Conservation (phyloP, 768 basidiomycete species). For the Paxillus involutus region DNA sequence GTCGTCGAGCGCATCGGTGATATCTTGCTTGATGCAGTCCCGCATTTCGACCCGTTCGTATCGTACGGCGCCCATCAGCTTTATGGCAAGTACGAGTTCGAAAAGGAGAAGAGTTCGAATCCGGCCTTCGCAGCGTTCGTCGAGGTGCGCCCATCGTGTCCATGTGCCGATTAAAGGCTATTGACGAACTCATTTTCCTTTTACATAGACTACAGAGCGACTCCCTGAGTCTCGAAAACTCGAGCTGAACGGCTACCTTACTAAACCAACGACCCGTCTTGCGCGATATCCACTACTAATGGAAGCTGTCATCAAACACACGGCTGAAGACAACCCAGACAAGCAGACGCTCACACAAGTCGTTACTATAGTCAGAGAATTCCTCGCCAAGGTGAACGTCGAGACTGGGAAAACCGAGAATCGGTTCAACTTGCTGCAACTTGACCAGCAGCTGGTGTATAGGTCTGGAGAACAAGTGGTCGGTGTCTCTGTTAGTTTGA, state of each 20-base stretch:
- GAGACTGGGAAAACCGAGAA: conserved; percentile 97
- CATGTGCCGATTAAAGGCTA: background rate
- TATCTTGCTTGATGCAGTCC: conserved; percentile 82
- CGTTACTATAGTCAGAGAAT: conserved; percentile 73
- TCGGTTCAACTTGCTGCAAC: conserved; percentile 90
- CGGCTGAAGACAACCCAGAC: conserved; percentile 87
- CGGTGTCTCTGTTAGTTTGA: conserved; percentile 30
- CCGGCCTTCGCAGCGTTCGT: conserved; percentile 93
- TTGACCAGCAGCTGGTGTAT: conserved; percentile 90
- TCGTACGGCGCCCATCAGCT: conserved; percentile 95
- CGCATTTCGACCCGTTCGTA: conserved; percentile 90
- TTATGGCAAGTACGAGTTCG: conserved; percentile 98
- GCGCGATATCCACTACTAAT: conserved; percentile 95
- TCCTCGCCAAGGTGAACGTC: conserved; percentile 84
- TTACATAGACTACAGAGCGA: conserved; percentile 79
- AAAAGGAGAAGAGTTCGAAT: conserved; percentile 96
- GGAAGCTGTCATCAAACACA: conserved; percentile 90
- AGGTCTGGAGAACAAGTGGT: conserved; percentile 90
- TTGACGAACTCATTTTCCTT: background rate
- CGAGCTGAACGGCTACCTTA: conserved; percentile 96
- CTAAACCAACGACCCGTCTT: conserved; percentile 95
- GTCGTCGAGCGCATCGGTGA: conserved; percentile 93
- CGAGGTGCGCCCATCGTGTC: conserved; percentile 55
- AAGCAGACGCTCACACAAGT: conserved; percentile 76
- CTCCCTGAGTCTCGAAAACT: conserved; percentile 94